phyloP scores from a whole-genome alignment of 352 stramenopile genomes.

The Phytophthora constricta region DNA sequence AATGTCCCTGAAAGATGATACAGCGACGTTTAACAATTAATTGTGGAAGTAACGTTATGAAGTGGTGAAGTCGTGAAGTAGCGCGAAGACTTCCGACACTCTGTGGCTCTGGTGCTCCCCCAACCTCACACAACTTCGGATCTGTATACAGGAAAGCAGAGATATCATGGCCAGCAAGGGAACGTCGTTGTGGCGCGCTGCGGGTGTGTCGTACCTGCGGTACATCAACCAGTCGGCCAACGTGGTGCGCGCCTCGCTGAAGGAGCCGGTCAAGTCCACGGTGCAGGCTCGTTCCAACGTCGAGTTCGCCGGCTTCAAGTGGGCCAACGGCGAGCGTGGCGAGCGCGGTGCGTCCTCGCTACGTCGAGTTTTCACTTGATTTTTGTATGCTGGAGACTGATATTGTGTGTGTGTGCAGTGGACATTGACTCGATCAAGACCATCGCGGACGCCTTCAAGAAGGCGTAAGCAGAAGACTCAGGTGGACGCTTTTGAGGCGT shows the following conservation, averaged over 20 bases:
- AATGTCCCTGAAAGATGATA: slow-evolving; percentile 3
- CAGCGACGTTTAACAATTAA: slow-evolving; percentile 3
- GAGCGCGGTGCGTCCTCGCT: slow-evolving; percentile 56
- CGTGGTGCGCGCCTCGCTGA: slow-evolving; percentile 76
- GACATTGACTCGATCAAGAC: slow-evolving; percentile 86
- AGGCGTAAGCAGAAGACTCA: slow-evolving; percentile 60
- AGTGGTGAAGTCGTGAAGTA: background rate
- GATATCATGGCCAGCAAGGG: slow-evolving; percentile 75
- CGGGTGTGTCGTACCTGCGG: slow-evolving; percentile 88
- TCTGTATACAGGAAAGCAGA: slow-evolving; percentile 13
- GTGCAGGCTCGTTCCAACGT: slow-evolving; percentile 73
- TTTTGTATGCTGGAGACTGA: slow-evolving; percentile 2
- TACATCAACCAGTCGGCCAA: slow-evolving; percentile 88
- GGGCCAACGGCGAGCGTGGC: slow-evolving; percentile 81
- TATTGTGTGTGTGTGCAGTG: slow-evolving; percentile 33
- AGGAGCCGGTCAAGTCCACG: slow-evolving; percentile 91
- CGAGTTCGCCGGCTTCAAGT: slow-evolving; percentile 89
- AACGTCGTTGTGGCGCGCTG: slow-evolving; percentile 88
- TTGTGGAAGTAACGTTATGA: background rate
- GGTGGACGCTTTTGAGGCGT: too few relatives aligned
- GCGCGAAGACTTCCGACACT: slow-evolving; percentile 11
- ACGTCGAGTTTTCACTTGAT: background rate
- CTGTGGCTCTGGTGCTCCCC: slow-evolving; percentile 30
- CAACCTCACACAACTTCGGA: slow-evolving; percentile 18
- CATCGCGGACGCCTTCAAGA: slow-evolving; percentile 80